Evolutionary conservation across 208 protist species (phyloP), one percentile per base, ranked within the genome.

Genomic region (Endotrypanum monterogeii): DNA sequence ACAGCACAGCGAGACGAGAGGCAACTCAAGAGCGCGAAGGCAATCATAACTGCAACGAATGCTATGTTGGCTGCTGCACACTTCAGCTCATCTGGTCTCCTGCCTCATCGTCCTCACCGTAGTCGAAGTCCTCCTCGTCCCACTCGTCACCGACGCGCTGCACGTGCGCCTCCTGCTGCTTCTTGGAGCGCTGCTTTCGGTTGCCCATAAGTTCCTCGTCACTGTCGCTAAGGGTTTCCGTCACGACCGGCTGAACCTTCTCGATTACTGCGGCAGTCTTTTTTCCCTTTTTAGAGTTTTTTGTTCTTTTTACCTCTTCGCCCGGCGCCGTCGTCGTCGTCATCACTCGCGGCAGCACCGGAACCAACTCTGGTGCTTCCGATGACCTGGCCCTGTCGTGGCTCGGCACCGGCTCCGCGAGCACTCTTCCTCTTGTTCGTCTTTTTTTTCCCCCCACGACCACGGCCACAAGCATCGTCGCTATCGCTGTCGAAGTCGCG

Each of bases 151-250:
- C 39, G 46, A 67, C 67, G 12, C 82, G 52, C 28, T 82, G 78
- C 48, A 68, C 61, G 20, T 72, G 41, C 58, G 66, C 75, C 54
- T 84, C 67, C 57, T 85, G 69, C 73, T 81, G 82, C 46, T 85
- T 81, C 75, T 82, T 87, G 39, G 80, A 72, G 23, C 91, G 85
- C 76, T 95, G 87, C 58, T 89, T 89, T 16, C 89, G 87, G 62
- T 96, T 96, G 28, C 76, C 88, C 41, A 85, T 79, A 0, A 94
- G 70, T 67, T 96, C 90, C 57, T 93, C 89, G 68, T 93, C 92
- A 54, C 92, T 93, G 39, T 86, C 87, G 60, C 65, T 78, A 0
- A 83, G 68, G 11, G 60, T 73, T 23, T 77, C 74, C 46, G 84
- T 46, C 55, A 41, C 73, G 32, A 65, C 76, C 8, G 62, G 50